Percentiles rank a stretch among this genome's conserved stretches.
These are phyloP conservation scores for Phytopythium litorale DNA, from an alignment of 352 stramenopile species.

Conservation along the genomic window DNA sequence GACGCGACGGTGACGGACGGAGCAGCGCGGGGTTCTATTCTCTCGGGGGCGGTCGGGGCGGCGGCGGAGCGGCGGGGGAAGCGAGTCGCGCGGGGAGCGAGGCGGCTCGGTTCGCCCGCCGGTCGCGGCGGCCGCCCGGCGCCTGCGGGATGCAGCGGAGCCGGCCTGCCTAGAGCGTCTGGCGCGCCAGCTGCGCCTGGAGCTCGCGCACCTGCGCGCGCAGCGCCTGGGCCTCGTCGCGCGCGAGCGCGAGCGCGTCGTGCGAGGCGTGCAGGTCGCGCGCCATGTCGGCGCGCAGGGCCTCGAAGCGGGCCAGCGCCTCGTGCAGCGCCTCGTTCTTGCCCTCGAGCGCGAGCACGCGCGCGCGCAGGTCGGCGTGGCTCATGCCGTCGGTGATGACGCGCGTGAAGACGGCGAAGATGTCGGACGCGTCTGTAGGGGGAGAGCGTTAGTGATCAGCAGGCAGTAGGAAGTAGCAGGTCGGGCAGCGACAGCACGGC, in stretches of 20 bases:
- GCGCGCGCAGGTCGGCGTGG: conserved; percentile 62
- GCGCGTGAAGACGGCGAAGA: conserved; percentile 80
- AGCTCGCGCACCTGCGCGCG: conserved; percentile 63
- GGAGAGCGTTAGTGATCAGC: background rate
- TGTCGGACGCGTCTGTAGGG: conserved; percentile 61
- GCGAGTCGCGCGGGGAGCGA: background rate
- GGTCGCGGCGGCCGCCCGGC: background rate
- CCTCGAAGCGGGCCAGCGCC: conserved; percentile 60
- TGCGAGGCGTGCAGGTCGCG: conserved; percentile 52
- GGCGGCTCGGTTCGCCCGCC: conserved; percentile 3
- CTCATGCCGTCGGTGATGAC: conserved; percentile 83
- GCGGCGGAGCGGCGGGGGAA: background rate
- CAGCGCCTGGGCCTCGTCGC: conserved; percentile 56
- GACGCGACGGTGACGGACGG: background rate
- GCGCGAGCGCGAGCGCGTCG: conserved; percentile 34
- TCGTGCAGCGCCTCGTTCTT: conserved; percentile 80
- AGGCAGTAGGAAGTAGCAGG: too few relatives aligned
- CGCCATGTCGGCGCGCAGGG: conserved; percentile 51
- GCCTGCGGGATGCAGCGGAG: background rate
- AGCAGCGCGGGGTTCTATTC: background rate
- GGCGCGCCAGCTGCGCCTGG: conserved; percentile 50
- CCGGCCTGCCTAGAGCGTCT: conserved; percentile 29
- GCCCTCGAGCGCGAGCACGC: conserved; percentile 65
- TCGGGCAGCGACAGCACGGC: background rate
- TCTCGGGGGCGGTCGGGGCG: background rate